Conservation (phyloP, 116 monocot species). For the Cymodocea nodosa region DNA sequence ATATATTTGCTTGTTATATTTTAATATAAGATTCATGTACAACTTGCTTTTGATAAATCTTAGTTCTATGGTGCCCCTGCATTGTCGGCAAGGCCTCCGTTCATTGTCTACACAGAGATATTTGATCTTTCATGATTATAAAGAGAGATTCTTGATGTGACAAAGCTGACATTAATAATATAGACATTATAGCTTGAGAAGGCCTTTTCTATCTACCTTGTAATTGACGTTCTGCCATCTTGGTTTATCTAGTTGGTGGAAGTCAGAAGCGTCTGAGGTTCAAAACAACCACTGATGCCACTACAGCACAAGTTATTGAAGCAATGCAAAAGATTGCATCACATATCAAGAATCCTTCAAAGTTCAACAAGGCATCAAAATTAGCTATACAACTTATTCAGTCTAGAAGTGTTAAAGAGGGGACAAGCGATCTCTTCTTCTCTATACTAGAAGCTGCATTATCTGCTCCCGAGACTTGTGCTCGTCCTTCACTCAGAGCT, state of each 20-base stretch:
- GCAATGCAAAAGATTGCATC: conserved; percentile 92
- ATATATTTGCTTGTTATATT: too few relatives aligned
- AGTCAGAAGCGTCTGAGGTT: conserved; percentile 57
- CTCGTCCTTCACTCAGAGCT: conserved; percentile 44
- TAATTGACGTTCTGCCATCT: not conserved
- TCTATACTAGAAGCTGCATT: conserved; percentile 70
- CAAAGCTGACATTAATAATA: not conserved
- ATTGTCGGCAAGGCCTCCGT: too few relatives aligned
- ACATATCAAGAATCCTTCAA: conserved; percentile 85
- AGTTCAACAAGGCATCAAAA: conserved; percentile 91
- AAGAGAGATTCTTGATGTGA: too few relatives aligned
- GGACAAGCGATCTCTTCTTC: conserved; percentile 69
- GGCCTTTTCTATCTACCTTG: not conserved
- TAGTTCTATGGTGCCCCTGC: too few relatives aligned
- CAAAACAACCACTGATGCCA: conserved; percentile 71
- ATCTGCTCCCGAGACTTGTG: conserved; percentile 54
- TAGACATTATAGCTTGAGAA: not conserved
- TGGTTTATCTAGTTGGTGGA: conserved; percentile 3
- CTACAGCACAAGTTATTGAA: conserved; percentile 62
- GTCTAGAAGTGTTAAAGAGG: conserved; percentile 73
- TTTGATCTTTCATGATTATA: too few relatives aligned
- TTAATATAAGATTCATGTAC: too few relatives aligned
- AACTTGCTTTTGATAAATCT: too few relatives aligned
- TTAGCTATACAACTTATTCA: conserved; percentile 76
- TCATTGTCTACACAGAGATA: too few relatives aligned